Evolutionary conservation across 75 land plant species (phyloP).

Genomic region (Adiantum capillusveneris): DNA sequence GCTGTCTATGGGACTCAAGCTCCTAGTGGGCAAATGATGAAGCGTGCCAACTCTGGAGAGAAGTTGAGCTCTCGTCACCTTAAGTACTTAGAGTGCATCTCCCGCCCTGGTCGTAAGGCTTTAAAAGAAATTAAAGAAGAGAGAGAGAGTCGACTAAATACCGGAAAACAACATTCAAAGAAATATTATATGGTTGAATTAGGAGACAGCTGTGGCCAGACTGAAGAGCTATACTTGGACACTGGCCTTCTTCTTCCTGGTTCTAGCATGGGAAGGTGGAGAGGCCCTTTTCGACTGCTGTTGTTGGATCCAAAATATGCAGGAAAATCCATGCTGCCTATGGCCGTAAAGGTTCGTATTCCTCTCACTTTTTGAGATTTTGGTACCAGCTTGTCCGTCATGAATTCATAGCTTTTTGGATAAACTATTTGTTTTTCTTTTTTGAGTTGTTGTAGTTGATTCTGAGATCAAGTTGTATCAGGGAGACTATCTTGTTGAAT

Average conservation of each 20-base stretch:
- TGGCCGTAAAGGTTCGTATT: constrained; percentile 68
- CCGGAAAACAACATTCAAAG: background rate
- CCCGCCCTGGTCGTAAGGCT: background rate
- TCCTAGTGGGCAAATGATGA: background rate
- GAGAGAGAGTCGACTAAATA: too few relatives aligned
- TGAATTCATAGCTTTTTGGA: too few relatives aligned
- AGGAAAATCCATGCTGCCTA: constrained; percentile 47
- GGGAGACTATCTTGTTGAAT: background rate
- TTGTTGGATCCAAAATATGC: constrained; percentile 69
- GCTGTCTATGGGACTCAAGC: constrained; percentile 1
- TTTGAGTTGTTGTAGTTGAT: background rate
- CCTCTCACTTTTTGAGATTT: background rate
- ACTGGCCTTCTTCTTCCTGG: background rate
- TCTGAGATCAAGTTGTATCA: background rate
- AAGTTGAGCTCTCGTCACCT: background rate
- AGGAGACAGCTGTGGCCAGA: background rate
- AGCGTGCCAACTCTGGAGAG: background rate
- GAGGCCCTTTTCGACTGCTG: constrained; percentile 72
- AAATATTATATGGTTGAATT: constrained; percentile 18
- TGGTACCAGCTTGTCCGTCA: too few relatives aligned
- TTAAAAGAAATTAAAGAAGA: background rate
- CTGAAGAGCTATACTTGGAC: too few relatives aligned
- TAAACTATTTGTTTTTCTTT: too few relatives aligned
- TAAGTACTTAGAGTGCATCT: background rate
- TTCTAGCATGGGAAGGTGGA: constrained; percentile 46